Percentiles rank a stretch among this genome's conserved stretches.
Evolutionary conservation across 1,139 yeast genomes (phyloP).

Genomic region (Sugiyamaella grinbergsii): DNA sequence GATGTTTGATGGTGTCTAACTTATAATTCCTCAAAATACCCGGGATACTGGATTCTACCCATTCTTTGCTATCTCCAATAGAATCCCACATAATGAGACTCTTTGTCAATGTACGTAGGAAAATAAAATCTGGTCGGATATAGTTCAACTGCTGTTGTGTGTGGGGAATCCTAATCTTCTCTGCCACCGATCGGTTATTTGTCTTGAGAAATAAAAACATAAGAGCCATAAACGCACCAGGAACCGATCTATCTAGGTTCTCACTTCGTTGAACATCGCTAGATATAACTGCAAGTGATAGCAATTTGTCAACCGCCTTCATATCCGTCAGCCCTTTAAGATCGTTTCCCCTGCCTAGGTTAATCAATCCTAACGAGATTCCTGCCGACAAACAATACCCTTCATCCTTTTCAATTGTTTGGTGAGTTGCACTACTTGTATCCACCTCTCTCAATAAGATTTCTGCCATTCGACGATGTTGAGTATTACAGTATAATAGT

Average conservation of each 20-base stretch:
- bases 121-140: constrained; percentile 75
- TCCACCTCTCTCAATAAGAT: constrained; percentile 52
- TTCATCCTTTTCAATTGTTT: constrained; percentile 49
- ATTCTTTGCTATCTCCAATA: constrained; percentile 54
- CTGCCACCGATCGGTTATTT: constrained; percentile 60
- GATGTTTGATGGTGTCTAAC: constrained; percentile 35
- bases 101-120: constrained; percentile 67
- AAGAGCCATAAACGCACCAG: constrained; percentile 81
- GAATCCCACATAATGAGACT: constrained; percentile 79
- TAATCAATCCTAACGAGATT: constrained; percentile 81
- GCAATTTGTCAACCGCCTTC: constrained; percentile 64
- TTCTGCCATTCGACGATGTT: constrained; percentile 86
- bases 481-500: constrained; percentile 71
- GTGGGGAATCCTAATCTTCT: constrained; percentile 63
- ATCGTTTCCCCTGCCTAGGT: constrained; percentile 74
- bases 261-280: constrained; percentile 67
- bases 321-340: constrained; percentile 66
- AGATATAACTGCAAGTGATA: constrained; percentile 61
- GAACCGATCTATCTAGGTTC: constrained; percentile 70
- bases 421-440: constrained; percentile 19
- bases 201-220: constrained; percentile 74
- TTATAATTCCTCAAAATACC: constrained; percentile 27
- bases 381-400: constrained; percentile 91
- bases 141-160: constrained; percentile 67
- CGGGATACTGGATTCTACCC: constrained; percentile 52